These are phyloP conservation scores for Aureobasidium sp. DNA, from an alignment of 2,329 filamentous ascomycete species.

Conservation along the genomic window DNA sequence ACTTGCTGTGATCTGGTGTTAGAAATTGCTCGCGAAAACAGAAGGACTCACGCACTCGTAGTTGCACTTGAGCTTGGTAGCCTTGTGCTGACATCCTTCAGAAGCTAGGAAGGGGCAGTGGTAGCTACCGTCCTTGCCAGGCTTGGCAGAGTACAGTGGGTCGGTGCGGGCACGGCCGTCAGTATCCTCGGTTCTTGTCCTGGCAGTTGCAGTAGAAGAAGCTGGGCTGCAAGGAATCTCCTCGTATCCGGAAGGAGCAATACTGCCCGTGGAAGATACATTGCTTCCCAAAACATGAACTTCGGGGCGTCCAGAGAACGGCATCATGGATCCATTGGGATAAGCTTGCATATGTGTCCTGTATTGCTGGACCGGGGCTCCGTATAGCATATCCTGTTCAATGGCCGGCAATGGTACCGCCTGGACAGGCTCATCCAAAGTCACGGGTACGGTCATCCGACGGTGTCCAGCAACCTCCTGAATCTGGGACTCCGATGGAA, in stretches of 20 bases:
- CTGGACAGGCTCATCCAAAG: not conserved
- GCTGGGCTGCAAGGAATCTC: not conserved
- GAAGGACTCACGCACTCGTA: constrained; percentile 63
- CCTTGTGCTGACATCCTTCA: constrained; percentile 74
- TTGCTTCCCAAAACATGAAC: not conserved
- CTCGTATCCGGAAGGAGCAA: not conserved
- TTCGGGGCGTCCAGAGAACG: not conserved
- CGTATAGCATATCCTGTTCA: constrained; percentile 3
- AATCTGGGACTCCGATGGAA: not conserved
- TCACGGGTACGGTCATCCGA: constrained; percentile 4
- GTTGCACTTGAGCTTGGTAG: constrained; percentile 97
- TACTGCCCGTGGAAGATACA: not conserved
- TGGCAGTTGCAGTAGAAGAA: not conserved
- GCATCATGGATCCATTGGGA: not conserved
- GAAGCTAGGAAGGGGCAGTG: constrained; percentile 81
- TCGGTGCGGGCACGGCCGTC: constrained; percentile 42
- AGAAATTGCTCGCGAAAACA: not conserved
- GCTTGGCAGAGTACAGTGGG: constrained; percentile 59
- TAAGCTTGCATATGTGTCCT: not conserved
- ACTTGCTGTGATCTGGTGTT: constrained; percentile 60
- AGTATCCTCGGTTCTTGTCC: constrained; percentile 14
- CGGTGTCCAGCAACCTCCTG: not conserved
- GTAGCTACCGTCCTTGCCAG: constrained; percentile 70
- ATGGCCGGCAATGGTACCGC: not conserved
- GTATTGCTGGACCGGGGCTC: constrained; percentile 6